A percentile compares a stretch with the other conserved stretches of the same genome.
phyloP scores from a whole-genome alignment of 306 rosid genomes.

The Medicago lupulina region DNA sequence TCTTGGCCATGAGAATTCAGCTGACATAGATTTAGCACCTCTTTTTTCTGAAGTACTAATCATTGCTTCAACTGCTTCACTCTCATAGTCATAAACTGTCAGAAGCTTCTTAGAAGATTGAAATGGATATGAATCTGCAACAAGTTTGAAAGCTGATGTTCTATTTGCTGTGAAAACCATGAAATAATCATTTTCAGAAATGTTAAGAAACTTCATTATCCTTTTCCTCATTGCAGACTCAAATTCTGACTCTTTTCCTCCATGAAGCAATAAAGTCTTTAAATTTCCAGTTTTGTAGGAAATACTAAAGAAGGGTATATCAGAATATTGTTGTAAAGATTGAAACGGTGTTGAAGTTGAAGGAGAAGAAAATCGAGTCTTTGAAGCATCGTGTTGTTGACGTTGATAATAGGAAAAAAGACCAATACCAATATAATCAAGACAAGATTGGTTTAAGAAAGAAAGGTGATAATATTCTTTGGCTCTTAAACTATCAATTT shows the following conservation, averaged over 20 bases:
- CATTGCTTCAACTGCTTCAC: slow-evolving; percentile 92
- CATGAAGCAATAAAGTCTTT: slow-evolving; percentile 78
- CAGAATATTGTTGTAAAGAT: slow-evolving; percentile 47
- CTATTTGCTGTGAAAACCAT: slow-evolving; percentile 96
- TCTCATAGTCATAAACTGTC: slow-evolving; percentile 87
- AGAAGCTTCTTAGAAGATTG: slow-evolving; percentile 70
- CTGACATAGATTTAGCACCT: slow-evolving; percentile 79
- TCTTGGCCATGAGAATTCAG: slow-evolving; percentile 94
- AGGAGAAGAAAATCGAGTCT: slow-evolving; percentile 53
- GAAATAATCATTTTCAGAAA: slow-evolving; percentile 77
- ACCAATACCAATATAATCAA: slow-evolving; percentile 93
- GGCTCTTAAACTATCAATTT: slow-evolving; percentile 69
- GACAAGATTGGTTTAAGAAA: slow-evolving; percentile 71
- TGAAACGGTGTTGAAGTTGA: slow-evolving; percentile 32
- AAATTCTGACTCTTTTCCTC: slow-evolving; percentile 65
- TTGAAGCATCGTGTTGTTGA: slow-evolving; percentile 54
- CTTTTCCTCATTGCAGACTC: slow-evolving; percentile 80
- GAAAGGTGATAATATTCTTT: slow-evolving; percentile 76
- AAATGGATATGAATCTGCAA: slow-evolving; percentile 87
- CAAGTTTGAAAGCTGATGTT: slow-evolving; percentile 86
- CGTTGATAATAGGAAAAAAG: slow-evolving; percentile 81
- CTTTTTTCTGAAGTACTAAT: slow-evolving; percentile 68
- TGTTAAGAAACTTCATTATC: slow-evolving; percentile 74
- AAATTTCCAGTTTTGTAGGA: slow-evolving; percentile 81
- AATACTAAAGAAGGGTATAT: slow-evolving; percentile 77